Base-by-base conservation (phyloP, 805 yeast genomes). In the Starmerella davenportii region DNA sequence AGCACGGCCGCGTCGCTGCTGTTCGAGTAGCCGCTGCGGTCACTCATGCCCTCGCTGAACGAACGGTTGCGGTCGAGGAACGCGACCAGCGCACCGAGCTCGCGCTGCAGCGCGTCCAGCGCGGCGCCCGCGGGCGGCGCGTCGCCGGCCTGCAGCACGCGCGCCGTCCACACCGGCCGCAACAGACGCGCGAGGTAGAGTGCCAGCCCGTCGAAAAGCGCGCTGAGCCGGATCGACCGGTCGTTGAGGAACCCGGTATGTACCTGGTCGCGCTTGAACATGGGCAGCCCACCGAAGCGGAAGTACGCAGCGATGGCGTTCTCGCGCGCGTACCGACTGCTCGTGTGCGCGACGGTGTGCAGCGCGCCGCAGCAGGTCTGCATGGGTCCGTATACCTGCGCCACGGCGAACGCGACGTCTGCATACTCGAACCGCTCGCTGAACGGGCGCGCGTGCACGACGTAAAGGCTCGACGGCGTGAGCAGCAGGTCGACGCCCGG, bases 361-460 rank as follows among this genome's bases (percentile, higher is more conserved):
- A 90, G 64, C 9, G 95, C 79, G 1, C 90, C 75, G 0, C 94
- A 76, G 52, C 95, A 87, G 3, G 93, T 76, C 56, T 92, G 98
- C 38, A 79, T 74, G 37, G 76, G 68, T 4, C 96, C 95, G 55
- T 82, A 84, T 39, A 79, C 76, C 35, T 70, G 69, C 15, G 76
- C 72, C 53, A 81, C 81, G 30, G 46, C 43, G 37, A 75, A 68
- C 38, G 80, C 69, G 17, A 78, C 74, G 29, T 61, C 65, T 30
- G 80, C 60, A 0, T 77, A 58, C 52, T 77, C 78, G 45, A 87
- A 68, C 4, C 82, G 68, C 54, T 76, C 69, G 53, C 77, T 85
- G 5, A 94, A 90, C 2, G 84, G 76, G 55, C 82, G 69, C 49
- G 76, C 76, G 46, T 76, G 74, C 56, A 75, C 81, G 17, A 80